Conservation (phyloP, 805 yeast genomes). For the Ogataea ramenticola region DNA sequence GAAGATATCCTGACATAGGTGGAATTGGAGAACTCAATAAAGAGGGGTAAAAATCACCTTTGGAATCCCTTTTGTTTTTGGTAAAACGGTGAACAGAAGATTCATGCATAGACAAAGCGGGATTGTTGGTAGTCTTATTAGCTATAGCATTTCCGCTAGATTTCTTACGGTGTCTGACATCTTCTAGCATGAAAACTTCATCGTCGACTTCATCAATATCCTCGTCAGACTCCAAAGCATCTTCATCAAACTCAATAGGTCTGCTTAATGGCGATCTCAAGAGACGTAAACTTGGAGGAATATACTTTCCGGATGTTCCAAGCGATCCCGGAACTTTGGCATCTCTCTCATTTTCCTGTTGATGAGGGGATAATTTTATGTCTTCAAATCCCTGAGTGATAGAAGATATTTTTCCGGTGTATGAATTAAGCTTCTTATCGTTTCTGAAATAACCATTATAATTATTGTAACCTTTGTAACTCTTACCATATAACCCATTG, state of each 20-base stretch:
- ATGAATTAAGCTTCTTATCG: neutral
- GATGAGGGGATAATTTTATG: neutral
- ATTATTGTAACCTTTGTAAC: neutral
- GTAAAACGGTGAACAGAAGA: conserved; percentile 1
- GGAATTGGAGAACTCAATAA: neutral
- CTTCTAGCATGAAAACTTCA: conserved; percentile 33
- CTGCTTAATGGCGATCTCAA: conserved; percentile 13
- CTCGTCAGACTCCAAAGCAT: conserved; percentile 22
- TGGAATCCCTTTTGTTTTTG: conserved; percentile 4
- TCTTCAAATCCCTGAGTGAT: neutral
- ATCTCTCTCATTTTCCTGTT: neutral
- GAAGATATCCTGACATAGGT: conserved; percentile 8
- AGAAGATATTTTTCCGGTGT: neutral
- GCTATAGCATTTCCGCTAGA: no score
- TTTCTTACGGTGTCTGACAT: conserved; percentile 8
- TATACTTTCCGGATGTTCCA: conserved; percentile 46
- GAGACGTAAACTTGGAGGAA: conserved; percentile 62
- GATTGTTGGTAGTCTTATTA: neutral
- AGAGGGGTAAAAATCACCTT: neutral
- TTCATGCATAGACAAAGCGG: neutral
- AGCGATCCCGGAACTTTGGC: conserved; percentile 14
- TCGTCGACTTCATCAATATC: conserved; percentile 28
- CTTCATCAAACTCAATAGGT: conserved; percentile 8
- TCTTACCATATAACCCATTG: conserved; percentile 7
- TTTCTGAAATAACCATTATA: neutral